phyloP scores from a whole-genome alignment of 352 stramenopile genomes.

The Plasmopara muralis region DNA sequence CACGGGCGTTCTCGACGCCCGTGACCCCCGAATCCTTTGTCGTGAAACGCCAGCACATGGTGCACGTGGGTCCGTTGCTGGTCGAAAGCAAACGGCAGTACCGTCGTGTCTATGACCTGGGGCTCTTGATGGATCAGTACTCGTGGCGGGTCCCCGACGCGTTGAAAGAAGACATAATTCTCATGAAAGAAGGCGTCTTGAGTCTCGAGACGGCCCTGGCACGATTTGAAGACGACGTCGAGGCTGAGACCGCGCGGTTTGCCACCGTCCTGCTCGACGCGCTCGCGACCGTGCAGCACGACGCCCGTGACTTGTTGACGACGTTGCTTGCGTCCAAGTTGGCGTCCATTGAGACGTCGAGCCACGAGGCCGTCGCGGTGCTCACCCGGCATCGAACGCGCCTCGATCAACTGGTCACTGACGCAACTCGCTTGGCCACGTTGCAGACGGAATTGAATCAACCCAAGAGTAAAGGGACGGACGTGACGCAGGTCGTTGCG shows the following conservation, averaged over 20 bases:
- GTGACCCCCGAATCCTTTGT: conserved; percentile 75
- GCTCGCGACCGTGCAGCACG: conserved; percentile 67
- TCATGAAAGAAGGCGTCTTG: conserved; percentile 91
- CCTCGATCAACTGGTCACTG: no score
- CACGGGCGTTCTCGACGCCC: conserved; percentile 66
- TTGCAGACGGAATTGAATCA: conserved; percentile 67
- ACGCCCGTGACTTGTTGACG: conserved; percentile 64
- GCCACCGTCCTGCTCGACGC: conserved; percentile 87
- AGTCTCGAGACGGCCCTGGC: conserved; percentile 86
- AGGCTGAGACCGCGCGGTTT: conserved; percentile 89
- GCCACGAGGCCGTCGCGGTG: no score
- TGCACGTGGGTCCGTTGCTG: conserved; percentile 51
- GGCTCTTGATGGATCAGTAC: conserved; percentile 88
- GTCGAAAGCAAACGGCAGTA: conserved; percentile 66
- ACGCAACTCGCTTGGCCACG: no score
- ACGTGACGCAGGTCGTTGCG: conserved; percentile 79
- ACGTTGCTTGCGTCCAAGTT: conserved; percentile 81
- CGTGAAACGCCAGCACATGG: conserved; percentile 86
- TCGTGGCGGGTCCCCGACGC: conserved; percentile 88
- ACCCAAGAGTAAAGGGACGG: conserved; percentile 82
- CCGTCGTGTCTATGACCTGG: conserved; percentile 80
- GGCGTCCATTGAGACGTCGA: conserved; percentile 30
- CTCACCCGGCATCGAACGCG: no score
- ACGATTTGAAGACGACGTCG: conserved; percentile 86
- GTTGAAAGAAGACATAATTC: conserved; percentile 89